Base-by-base conservation (phyloP, 352 stramenopile species). In the Phytophthora sojae region DNA sequence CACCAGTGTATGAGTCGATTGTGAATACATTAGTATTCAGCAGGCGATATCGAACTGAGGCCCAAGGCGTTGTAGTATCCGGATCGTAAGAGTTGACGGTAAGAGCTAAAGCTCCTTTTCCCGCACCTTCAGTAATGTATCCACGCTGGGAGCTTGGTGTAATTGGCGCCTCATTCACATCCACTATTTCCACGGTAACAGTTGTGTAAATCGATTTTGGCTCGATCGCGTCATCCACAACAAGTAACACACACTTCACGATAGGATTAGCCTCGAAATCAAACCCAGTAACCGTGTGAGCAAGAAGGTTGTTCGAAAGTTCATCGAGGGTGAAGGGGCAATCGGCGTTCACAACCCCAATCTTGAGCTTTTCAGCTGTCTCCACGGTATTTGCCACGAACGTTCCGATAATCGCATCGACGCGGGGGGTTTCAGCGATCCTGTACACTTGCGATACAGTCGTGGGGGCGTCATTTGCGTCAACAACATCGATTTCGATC, bases 91-190 rank as follows among this genome's bases (percentile, higher is more conserved):
- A 60, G 56, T 55, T 29, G 1, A 74, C 32, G 17, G 35, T 37
- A 58, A 77, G 71, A 23, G 69, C 65, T 2, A 56, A 12, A 19
- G 68, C n/a, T 14, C 50, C 60, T 59, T 53, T 57, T 6, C 4
- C 2, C n/a, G 65, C 71, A 23, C 29, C 55, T 64, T 77, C 71
- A 3, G 14, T 58, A 0, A 77, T 71, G 26, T 58, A 68, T 11
- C 71, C 71, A n/a, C 61, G 59, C 49, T 77, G 71, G 1, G 39
- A 57, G 3, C 7, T 50, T 35, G 15, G 8, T 29, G 75, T 71
- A 3, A 30, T 21, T 11, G 71, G 65, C 6, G 50, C n/a, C 30
- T 77, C 71, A 14, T 77, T 77, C 12, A 71, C 49, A 61, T 77
- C 65, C 3, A 25, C 49, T 23, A 77, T 6, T 3, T 61, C 7